Evolutionary conservation across 1,284 basidiomycete species (phyloP).

Genomic region (Sporisorium reilianum): DNA sequence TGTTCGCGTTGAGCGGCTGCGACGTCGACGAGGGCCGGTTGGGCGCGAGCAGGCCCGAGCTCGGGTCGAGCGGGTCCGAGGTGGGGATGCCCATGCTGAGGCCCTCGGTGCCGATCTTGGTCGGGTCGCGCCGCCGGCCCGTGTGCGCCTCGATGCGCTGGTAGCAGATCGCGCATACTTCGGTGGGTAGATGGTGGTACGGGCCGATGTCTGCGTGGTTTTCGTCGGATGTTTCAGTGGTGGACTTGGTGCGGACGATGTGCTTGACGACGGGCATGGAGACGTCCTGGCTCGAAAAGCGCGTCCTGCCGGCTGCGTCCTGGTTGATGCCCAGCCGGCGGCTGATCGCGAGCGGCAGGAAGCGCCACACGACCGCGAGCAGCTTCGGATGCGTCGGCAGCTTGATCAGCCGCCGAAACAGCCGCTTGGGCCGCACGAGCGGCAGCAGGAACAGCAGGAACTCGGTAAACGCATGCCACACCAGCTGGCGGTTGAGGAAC

Average conservation of each 20-base stretch:
- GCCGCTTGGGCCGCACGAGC: constrained; percentile 78
- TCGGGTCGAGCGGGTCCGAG: constrained; percentile 61
- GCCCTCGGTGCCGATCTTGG: constrained; percentile 41
- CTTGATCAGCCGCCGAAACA: constrained; percentile 74
- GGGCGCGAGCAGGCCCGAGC: constrained; percentile 40
- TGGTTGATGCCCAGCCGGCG: constrained; percentile 46
- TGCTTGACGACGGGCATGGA: constrained; percentile 28
- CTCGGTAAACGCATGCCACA: constrained; percentile 99
- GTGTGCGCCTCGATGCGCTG: constrained; percentile 52
- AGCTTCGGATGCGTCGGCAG: constrained; percentile 60
- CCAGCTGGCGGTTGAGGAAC: constrained; percentile 98
- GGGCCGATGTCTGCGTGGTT: constrained; percentile 32
- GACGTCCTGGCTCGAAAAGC: constrained; percentile 25
- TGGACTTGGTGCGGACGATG: constrained; percentile 24
- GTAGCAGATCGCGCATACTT: constrained; percentile 66
- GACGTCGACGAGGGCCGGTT: constrained; percentile 29
- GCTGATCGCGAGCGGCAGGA: constrained; percentile 51
- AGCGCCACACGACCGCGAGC: constrained; percentile 63
- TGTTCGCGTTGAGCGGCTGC: constrained; percentile 38
- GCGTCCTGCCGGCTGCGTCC: constrained; percentile 32
- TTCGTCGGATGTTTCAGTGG: too few species aligned
- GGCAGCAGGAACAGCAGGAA: constrained; percentile 94
- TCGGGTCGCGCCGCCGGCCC: constrained; percentile 42
- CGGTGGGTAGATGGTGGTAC: constrained; percentile 56
- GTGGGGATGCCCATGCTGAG: constrained; percentile 59